phyloP scores from a whole-genome alignment of 2,329 filamentous ascomycete species.

The Rutstroemia sp. region DNA sequence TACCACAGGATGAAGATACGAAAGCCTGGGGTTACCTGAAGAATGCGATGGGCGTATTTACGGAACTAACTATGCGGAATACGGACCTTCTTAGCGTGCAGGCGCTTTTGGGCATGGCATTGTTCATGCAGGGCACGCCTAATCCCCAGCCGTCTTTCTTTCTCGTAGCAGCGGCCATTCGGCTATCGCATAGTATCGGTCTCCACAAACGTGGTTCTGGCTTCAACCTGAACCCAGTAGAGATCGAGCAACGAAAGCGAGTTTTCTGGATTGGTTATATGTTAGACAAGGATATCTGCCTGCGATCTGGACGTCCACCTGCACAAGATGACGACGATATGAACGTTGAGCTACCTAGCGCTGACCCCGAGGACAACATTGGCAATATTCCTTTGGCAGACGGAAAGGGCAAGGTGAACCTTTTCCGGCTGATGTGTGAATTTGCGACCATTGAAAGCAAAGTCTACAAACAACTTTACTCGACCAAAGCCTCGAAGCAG shows the following conservation, averaged over 20 bases:
- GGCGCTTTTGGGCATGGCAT: conserved; percentile 82
- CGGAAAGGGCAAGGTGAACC: conserved; percentile 86
- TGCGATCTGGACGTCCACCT: conserved; percentile 64
- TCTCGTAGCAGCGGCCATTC: conserved; percentile 81
- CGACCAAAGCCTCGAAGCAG: conserved; percentile 84
- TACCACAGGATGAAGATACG: conserved; percentile 83
- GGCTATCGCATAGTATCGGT: conserved; percentile 87
- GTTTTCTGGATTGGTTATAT: conserved; percentile 74
- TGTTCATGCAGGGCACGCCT: conserved; percentile 93
- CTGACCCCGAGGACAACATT: conserved; percentile 84
- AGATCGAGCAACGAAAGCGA: conserved; percentile 82
- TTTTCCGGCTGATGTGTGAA: conserved; percentile 89
- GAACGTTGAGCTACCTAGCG: conserved; percentile 92
- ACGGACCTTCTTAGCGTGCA: conserved; percentile 93
- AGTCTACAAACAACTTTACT: conserved; percentile 90
- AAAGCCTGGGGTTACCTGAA: conserved; percentile 95
- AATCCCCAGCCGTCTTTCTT: conserved; percentile 94
- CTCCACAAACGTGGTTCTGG: conserved; percentile 88
- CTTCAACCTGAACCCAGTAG: conserved; percentile 87
- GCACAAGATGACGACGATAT: conserved; percentile 76
- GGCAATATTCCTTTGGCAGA: conserved; percentile 88
- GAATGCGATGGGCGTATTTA: conserved; percentile 89
- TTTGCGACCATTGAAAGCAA: conserved; percentile 88
- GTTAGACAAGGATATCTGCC: conserved; percentile 66
- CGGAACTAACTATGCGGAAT: conserved; percentile 91